A percentile compares a stretch with the other conserved stretches of the same genome.
phyloP scores from a whole-genome alignment of 495 filamentous ascomycete genomes.

The Parathielavia hyrcaniae region DNA sequence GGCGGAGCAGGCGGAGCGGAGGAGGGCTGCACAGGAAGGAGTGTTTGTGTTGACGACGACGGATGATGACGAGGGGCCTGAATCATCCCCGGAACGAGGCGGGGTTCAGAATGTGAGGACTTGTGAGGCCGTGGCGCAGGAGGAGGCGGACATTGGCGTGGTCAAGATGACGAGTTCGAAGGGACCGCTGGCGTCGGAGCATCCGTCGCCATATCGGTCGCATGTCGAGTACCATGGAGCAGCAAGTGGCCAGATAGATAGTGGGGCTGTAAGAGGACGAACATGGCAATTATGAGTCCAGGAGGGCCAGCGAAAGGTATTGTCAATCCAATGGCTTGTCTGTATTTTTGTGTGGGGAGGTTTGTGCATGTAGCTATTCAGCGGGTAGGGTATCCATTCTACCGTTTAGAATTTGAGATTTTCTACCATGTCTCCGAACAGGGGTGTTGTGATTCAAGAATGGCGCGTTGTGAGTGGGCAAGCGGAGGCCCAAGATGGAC shows the following conservation, averaged over 20 bases:
- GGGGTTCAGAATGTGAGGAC: neutral
- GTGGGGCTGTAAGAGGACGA: neutral
- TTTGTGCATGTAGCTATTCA: too few species aligned
- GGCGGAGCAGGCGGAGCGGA: slow-evolving; percentile 25
- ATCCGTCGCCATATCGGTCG: neutral
- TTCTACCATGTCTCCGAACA: too few species aligned
- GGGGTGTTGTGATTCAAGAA: too few species aligned
- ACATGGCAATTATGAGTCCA: neutral
- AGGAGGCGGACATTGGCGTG: slow-evolving; percentile 8
- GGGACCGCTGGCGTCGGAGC: neutral
- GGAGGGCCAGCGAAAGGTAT: neutral
- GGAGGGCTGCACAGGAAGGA: neutral
- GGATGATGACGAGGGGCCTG: neutral
- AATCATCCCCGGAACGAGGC: neutral
- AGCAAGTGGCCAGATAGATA: neutral
- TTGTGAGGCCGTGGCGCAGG: slow-evolving; percentile 7
- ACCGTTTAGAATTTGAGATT: too few species aligned
- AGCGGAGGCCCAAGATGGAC: too few species aligned
- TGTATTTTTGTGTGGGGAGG: neutral
- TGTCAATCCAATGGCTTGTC: neutral
- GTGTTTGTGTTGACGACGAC: neutral
- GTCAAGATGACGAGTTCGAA: neutral
- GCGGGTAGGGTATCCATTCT: too few species aligned
- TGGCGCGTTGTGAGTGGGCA: too few species aligned
- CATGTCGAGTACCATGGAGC: neutral